Evolutionary conservation across 2,329 filamentous ascomycete genomes (phyloP), one percentile per base, ranked within the genome.

Genomic region (Phialophora macrospora): DNA sequence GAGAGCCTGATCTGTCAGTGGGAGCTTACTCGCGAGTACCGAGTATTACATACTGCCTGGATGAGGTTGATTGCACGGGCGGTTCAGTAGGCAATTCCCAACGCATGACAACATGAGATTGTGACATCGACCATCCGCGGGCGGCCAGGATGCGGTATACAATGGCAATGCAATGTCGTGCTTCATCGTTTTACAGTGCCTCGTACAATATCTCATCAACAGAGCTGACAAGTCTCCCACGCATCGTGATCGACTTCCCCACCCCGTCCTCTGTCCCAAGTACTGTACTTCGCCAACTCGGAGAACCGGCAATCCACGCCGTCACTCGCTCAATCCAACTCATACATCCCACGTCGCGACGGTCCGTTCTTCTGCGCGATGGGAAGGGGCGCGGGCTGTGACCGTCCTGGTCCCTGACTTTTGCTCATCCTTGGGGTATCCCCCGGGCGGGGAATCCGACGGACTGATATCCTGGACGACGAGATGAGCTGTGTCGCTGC

Each of bases 211-310:
- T 34, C 58, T 63, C 30, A 46, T 49, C n/a, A 3, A 52, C 26
- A 1, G 12, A 26, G 22, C 1, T 7, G 51, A 17, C 28, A 28
- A n/a, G 7, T 32, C 44, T 12, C 20, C 14, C 22, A 51, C 44
- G 60, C 41, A 46, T 66, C 9, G 56, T 66, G 22, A 57, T 66
- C 46, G 22, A 66, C 38, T 64, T 66, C 41, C 60, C 60, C n/a
- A n/a, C 28, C 63, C 63, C 30, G 24, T 24, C 24, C 24, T 24
- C 3, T 24, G 24, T 24, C 24, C 24, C 24, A 24, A 24, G 24
- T 63, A 54, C 26, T n/a, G 24, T 63, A 54, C 26, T n/a, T 60
- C 17, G 38, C 59, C 30, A 34, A 66, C 4, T 26, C 60, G 1
- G 59, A 66, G 51, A 52, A 52, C 12, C 17, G 44, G 7, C 41